These are phyloP conservation scores for Penicillium sclerotigenum DNA, from an alignment of 2,329 filamentous ascomycete genomes.

Conservation along the genomic window DNA sequence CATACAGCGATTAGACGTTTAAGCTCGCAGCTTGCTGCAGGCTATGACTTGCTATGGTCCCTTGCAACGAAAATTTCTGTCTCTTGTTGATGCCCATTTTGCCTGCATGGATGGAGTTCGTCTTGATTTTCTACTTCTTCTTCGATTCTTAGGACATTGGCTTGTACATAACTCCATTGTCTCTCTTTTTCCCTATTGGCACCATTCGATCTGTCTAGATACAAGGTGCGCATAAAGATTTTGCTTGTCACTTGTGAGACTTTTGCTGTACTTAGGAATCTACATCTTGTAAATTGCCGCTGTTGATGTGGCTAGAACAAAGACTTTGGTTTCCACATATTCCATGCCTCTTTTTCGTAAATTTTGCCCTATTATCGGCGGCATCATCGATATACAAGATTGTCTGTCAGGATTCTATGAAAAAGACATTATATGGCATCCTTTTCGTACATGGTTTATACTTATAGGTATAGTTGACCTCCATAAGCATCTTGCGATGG, in stretches of 20 bases:
- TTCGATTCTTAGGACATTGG: constrained; percentile 7
- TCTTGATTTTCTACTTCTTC: constrained; percentile 2
- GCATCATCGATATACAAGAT: background rate
- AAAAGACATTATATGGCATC: background rate
- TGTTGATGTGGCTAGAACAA: background rate
- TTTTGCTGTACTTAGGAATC: background rate
- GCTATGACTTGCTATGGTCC: constrained; percentile 1
- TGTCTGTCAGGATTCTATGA: background rate
- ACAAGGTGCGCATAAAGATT: constrained; percentile 4
- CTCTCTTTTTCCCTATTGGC: background rate
- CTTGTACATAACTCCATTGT: background rate
- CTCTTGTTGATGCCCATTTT: constrained; percentile 7
- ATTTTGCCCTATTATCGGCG: background rate
- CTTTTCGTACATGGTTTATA: background rate
- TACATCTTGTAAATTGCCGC: background rate
- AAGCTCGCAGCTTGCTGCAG: background rate
- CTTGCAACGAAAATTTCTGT: constrained; percentile 8
- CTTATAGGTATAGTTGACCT: background rate
- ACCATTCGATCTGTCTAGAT: background rate
- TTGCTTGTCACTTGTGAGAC: constrained; percentile 14
- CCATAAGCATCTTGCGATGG: no score
- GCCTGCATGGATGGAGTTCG: constrained; percentile 23
- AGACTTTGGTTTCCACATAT: background rate
- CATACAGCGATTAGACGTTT: constrained; percentile 3
- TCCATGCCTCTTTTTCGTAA: background rate